Conservation (phyloP, 352 stramenopile species). For the Thraustochytrium striatum region DNA sequence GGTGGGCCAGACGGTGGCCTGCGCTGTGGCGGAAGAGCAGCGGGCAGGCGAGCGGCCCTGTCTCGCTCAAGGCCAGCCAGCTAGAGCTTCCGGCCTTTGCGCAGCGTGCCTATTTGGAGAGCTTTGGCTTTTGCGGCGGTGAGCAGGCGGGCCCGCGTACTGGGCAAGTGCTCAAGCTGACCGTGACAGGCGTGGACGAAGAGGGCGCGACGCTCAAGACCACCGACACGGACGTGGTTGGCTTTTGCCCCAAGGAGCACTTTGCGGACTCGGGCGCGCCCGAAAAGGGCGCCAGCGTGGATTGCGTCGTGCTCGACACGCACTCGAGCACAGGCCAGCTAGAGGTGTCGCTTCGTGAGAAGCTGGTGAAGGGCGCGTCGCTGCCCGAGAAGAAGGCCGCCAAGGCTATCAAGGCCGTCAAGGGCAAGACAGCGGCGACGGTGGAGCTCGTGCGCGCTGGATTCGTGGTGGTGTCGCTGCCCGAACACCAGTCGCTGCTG, state of each 20-base stretch:
- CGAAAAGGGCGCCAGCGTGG: slow-evolving; percentile 1
- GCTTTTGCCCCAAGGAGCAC: slow-evolving; percentile 8
- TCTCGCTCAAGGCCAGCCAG: slow-evolving; percentile 28
- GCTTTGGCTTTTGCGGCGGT: too few relatives aligned
- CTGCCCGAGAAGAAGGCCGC: neutral
- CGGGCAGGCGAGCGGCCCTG: neutral
- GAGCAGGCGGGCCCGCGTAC: neutral
- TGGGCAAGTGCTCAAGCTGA: neutral
- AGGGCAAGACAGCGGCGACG: neutral
- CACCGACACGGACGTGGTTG: neutral
- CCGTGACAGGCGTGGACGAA: neutral
- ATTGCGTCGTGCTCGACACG: slow-evolving; percentile 1
- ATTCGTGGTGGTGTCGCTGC: neutral
- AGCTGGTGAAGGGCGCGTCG: neutral
- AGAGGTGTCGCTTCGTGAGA: neutral
- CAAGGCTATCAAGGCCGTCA: slow-evolving; percentile 13
- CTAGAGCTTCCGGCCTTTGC: too few relatives aligned
- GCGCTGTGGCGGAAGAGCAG: neutral
- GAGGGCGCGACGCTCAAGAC: neutral
- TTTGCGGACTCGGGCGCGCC: neutral
- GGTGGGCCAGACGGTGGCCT: slow-evolving; percentile 26
- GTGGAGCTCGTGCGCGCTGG: neutral
- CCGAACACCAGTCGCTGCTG: neutral
- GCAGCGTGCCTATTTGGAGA: too few relatives aligned
- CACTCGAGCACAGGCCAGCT: neutral